These are phyloP conservation scores for Syncephalis plumigaleata DNA, from an alignment of 371 early-diverging fungal genomes.

Conservation along the genomic window DNA sequence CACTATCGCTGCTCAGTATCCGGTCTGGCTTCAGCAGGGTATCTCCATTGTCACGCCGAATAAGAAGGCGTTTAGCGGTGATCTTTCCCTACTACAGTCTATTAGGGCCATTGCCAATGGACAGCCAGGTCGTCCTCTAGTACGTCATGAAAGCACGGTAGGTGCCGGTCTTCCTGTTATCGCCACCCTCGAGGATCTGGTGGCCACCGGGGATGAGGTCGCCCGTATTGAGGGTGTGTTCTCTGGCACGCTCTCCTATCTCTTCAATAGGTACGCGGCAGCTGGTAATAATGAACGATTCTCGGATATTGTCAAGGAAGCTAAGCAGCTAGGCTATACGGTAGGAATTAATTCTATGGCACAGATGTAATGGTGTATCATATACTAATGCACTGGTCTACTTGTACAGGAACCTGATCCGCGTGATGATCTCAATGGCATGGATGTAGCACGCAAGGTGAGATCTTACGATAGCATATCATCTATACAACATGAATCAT, in stretches of 20 bases:
- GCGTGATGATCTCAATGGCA: conserved; percentile 92
- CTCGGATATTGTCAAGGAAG: conserved; percentile 74
- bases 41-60: conserved; percentile 90
- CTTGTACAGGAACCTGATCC: conserved; percentile 80
- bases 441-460: conserved; percentile 96
- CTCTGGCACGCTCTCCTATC: conserved; percentile 86
- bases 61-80: conserved; percentile 88
- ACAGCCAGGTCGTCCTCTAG: conserved; percentile 24
- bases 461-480: conserved; percentile 1
- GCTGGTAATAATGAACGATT: conserved; percentile 34
- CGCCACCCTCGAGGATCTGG: conserved; percentile 70
- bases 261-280: conserved; percentile 87
- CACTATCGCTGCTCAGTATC: conserved; percentile 61
- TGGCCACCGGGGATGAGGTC: conserved; percentile 85
- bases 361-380: neutral
- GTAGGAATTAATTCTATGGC: conserved; percentile 11
- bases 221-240: conserved; percentile 88
- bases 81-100: conserved; percentile 42
- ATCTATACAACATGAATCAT: neutral
- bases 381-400: neutral
- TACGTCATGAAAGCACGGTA: conserved; percentile 90
- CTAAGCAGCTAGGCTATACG: conserved; percentile 88
- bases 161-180: conserved; percentile 97
- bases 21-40: conserved; percentile 57
- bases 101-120: conserved; percentile 34